Evolutionary conservation across 2,329 filamentous ascomycete genomes (phyloP).

Genomic region (Botrytis fragariae): DNA sequence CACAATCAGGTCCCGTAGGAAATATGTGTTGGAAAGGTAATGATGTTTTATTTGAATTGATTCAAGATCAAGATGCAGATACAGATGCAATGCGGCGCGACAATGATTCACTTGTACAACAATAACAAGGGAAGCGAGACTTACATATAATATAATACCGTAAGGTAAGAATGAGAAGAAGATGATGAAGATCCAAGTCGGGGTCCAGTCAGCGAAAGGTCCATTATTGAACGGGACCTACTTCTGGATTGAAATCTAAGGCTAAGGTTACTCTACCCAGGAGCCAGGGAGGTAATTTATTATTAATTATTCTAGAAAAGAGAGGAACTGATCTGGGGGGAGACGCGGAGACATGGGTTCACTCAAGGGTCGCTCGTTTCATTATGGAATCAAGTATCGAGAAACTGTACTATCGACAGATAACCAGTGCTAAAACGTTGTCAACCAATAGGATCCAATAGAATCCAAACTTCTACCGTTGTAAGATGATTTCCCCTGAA

Average conservation of each 20-base stretch:
- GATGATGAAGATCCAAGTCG: not conserved
- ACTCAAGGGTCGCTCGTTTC: not conserved
- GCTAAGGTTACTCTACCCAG: not conserved
- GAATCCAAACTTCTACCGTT: not conserved
- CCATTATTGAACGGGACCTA: not conserved
- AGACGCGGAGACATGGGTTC: not conserved
- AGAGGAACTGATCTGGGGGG: not conserved
- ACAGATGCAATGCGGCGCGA: not conserved
- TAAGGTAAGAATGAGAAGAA: not conserved
- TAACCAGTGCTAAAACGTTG: not conserved
- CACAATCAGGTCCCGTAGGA: not conserved
- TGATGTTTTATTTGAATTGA: not conserved
- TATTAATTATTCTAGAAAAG: not conserved
- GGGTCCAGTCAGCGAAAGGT: not conserved
- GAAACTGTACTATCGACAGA: not conserved
- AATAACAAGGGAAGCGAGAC: not conserved
- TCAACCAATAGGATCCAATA: not conserved
- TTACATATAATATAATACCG: not conserved
- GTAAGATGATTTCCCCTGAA: not conserved
- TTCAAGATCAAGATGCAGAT: not conserved
- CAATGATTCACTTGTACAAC: not conserved
- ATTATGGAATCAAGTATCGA: not conserved
- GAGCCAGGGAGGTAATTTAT: not conserved
- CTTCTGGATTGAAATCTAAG: not conserved
- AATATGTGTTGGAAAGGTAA: not conserved